These are phyloP conservation scores for Asterochloris sp. DNA, from an alignment of 139 green algal species.

Conservation along the genomic window DNA sequence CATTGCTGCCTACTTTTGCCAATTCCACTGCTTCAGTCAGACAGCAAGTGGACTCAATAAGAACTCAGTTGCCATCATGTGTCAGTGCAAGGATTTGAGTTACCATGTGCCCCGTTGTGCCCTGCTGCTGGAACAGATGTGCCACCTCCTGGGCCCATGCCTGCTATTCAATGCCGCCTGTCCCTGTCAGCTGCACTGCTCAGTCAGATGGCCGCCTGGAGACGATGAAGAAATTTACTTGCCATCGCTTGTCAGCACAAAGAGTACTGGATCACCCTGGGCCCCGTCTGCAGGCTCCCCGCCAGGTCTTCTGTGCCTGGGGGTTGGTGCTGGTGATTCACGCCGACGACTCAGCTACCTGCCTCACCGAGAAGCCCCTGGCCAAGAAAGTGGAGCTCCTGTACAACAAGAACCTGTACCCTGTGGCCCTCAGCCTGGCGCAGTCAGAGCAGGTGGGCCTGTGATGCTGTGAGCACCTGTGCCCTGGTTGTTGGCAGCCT, in stretches of 20 bases:
- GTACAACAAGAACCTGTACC: slow-evolving; percentile 62
- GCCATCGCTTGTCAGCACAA: background rate
- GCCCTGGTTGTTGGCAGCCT: background rate
- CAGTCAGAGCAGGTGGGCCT: slow-evolving; percentile 28
- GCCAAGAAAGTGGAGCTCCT: slow-evolving; percentile 62
- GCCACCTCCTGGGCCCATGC: background rate
- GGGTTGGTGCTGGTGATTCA: slow-evolving; percentile 19
- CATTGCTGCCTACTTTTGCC: too few relatives aligned
- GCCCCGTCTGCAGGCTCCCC: slow-evolving; percentile 13
- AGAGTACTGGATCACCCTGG: background rate
- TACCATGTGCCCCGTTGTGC: background rate
- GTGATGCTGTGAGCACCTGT: background rate
- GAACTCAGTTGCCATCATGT: too few relatives aligned
- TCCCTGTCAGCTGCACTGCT: background rate
- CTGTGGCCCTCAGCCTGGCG: slow-evolving; percentile 71
- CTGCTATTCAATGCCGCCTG: background rate
- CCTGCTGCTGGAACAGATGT: background rate
- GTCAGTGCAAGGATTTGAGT: background rate
- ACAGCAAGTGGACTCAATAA: too few relatives aligned
- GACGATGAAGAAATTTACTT: too few relatives aligned
- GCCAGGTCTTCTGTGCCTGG: slow-evolving; percentile 17
- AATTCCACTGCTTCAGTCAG: too few relatives aligned
- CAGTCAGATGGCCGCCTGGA: background rate
- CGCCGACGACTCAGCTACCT: slow-evolving; percentile 21
- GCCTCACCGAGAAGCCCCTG: slow-evolving; percentile 42